These are phyloP conservation scores for Boletus tylopilopsis DNA, from an alignment of 768 basidiomycete species.

Conservation along the genomic window DNA sequence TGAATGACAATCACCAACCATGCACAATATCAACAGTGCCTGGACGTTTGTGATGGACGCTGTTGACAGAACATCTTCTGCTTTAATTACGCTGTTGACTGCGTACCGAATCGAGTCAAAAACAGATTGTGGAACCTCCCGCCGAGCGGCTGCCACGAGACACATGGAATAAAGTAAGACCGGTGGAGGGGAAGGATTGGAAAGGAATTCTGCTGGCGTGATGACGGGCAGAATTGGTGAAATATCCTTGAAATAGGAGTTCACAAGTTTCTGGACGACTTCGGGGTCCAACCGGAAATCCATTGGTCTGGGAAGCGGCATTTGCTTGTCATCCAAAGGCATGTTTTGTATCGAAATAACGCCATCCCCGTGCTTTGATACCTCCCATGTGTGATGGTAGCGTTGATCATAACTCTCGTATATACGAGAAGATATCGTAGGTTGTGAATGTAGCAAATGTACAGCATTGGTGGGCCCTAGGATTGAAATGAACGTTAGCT, in stretches of 20 bases:
- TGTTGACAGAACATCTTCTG: slow-evolving; percentile 87
- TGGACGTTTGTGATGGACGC: slow-evolving; percentile 86
- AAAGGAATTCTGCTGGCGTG: slow-evolving; percentile 83
- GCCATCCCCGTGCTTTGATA: slow-evolving; percentile 81
- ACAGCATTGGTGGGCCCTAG: slow-evolving; percentile 84
- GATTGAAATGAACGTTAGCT: slow-evolving; percentile 31
- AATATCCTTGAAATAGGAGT: slow-evolving; percentile 88
- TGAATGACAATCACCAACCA: slow-evolving; percentile 89
- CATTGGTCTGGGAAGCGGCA: slow-evolving; percentile 54
- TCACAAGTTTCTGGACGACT: slow-evolving; percentile 77
- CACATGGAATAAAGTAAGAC: slow-evolving; percentile 93
- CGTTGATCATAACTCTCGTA: slow-evolving; percentile 87
- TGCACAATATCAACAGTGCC: slow-evolving; percentile 77
- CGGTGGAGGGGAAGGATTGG: slow-evolving; percentile 66
- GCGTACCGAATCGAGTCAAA: slow-evolving; percentile 87
- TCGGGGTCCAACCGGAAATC: slow-evolving; percentile 76
- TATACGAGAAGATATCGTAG: slow-evolving; percentile 76
- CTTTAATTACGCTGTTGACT: slow-evolving; percentile 83
- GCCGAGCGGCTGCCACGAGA: slow-evolving; percentile 81
- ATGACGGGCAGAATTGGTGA: slow-evolving; percentile 88
- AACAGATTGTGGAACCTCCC: slow-evolving; percentile 79
- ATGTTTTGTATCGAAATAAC: slow-evolving; percentile 79
- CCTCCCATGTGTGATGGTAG: slow-evolving; percentile 85
- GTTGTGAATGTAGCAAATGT: slow-evolving; percentile 87
- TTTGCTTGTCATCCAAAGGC: slow-evolving; percentile 50